Conservation (phyloP, 2,329 filamentous ascomycete species). For the Fonsecaea erecta region DNA sequence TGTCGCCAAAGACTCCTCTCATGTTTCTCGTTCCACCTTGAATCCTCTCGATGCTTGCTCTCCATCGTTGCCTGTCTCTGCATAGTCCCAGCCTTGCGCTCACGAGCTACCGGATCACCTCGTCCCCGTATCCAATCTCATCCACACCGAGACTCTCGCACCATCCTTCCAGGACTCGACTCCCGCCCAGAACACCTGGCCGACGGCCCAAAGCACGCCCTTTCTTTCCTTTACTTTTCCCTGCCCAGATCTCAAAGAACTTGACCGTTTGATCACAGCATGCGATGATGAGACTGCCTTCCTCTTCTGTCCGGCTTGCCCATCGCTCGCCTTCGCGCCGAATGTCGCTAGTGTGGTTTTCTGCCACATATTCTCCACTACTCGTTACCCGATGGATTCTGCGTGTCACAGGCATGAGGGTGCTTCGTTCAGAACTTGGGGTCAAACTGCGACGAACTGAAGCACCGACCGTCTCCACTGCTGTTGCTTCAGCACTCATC, state of each 20-base stretch:
- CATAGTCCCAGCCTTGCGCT: neutral
- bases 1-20: neutral
- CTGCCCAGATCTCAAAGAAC: conserved; percentile 94
- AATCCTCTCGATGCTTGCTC: neutral
- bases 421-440: conserved; percentile 20
- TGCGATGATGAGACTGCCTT: conserved; percentile 88
- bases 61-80: neutral
- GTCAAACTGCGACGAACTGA: conserved; percentile 18
- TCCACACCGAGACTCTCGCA: conserved; percentile 76
- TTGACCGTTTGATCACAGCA: conserved; percentile 91
- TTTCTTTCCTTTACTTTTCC: conserved; percentile 61
- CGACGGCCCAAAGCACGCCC: conserved; percentile 43
- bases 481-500: neutral
- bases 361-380: conserved; percentile 18
- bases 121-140: conserved; percentile 46
- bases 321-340: conserved; percentile 58
- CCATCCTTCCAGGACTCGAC: conserved; percentile 80
- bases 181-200: conserved; percentile 73
- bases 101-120: conserved; percentile 67
- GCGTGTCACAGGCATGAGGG: neutral
- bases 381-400: neutral
- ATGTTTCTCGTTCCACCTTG: neutral
- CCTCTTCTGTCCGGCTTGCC: conserved; percentile 63
- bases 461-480: neutral
- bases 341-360: conserved; percentile 15